Evolutionary conservation across 768 basidiomycete genomes (phyloP).

Genomic region (Pisolithus sp.): DNA sequence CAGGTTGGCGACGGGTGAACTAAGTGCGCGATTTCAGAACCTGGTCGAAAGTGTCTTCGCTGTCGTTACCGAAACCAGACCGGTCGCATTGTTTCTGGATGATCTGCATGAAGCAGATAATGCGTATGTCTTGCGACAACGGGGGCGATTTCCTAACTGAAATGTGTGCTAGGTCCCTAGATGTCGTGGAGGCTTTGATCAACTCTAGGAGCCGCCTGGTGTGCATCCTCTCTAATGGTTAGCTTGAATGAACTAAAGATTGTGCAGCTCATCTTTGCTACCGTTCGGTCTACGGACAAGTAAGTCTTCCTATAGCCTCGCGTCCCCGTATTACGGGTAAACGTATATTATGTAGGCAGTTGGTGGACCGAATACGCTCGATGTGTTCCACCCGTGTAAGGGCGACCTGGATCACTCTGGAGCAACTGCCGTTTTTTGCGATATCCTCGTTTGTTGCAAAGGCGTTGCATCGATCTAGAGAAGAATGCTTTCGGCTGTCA

Average conservation of each 20-base stretch:
- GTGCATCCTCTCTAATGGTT: background rate
- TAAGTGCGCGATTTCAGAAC: conserved; percentile 64
- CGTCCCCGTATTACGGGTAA: background rate
- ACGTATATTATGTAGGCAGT: conserved; percentile 18
- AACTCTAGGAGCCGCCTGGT: conserved; percentile 66
- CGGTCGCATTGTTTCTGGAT: conserved; percentile 68
- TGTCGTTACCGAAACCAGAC: conserved; percentile 60
- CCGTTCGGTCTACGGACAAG: conserved; percentile 52
- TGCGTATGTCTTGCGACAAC: conserved; percentile 37
- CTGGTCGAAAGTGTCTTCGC: conserved; percentile 65
- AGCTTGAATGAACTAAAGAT: background rate
- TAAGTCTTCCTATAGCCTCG: conserved; percentile 22
- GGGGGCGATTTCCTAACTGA: background rate
- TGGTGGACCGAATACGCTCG: conserved; percentile 43
- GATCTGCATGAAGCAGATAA: conserved; percentile 72
- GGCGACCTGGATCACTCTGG: conserved; percentile 62
- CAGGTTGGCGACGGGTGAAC: conserved; percentile 48
- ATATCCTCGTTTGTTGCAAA: conserved; percentile 56
- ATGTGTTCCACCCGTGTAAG: conserved; percentile 55
- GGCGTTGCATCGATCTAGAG: conserved; percentile 52
- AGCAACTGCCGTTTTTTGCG: conserved; percentile 52
- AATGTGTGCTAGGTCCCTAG: conserved; percentile 44
- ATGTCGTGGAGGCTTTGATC: conserved; percentile 56
- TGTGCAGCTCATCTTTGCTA: conserved; percentile 55
- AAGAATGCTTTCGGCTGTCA: conserved; percentile 49